Conservation (phyloP, 2,329 filamentous ascomycete species). For the Arthrobotrys conoides region DNA sequence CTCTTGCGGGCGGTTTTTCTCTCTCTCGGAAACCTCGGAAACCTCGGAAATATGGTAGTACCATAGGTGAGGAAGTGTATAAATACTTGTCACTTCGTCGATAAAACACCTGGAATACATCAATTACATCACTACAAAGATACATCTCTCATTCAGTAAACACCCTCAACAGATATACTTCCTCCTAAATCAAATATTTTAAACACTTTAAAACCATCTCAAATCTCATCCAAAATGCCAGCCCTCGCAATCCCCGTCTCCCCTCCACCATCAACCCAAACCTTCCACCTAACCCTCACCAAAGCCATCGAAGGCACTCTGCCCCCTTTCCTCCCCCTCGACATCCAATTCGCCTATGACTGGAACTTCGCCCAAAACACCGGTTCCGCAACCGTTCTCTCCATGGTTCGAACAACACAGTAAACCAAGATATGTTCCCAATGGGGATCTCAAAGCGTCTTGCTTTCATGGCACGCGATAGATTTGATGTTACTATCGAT, state of each 20-base stretch:
- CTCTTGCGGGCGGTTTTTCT: background rate
- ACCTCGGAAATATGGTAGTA: background rate
- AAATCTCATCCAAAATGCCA: conserved; percentile 57
- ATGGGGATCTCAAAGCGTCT: conserved; percentile 42
- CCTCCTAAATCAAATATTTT: no score
- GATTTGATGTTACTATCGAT: conserved; percentile 41
- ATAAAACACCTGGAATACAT: background rate
- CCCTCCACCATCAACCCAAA: conserved; percentile 41
- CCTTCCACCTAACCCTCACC: conserved; percentile 55
- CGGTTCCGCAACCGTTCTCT: conserved; percentile 47
- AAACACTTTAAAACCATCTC: no score
- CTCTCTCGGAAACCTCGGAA: background rate
- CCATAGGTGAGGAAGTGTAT: background rate
- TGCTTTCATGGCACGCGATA: conserved; percentile 49
- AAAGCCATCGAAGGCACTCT: conserved; percentile 34
- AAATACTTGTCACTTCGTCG: background rate
- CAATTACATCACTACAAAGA: background rate
- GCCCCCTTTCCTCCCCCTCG: conserved; percentile 42
- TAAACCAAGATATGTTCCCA: conserved; percentile 38
- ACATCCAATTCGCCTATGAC: conserved; percentile 53
- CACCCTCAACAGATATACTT: background rate
- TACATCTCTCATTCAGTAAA: background rate
- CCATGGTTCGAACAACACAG: conserved; percentile 47
- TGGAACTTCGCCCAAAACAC: conserved; percentile 49
- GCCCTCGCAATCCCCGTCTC: conserved; percentile 20